These are phyloP conservation scores for Ramularia collo-cygni DNA, from an alignment of 2,329 filamentous ascomycete species.

Conservation along the genomic window DNA sequence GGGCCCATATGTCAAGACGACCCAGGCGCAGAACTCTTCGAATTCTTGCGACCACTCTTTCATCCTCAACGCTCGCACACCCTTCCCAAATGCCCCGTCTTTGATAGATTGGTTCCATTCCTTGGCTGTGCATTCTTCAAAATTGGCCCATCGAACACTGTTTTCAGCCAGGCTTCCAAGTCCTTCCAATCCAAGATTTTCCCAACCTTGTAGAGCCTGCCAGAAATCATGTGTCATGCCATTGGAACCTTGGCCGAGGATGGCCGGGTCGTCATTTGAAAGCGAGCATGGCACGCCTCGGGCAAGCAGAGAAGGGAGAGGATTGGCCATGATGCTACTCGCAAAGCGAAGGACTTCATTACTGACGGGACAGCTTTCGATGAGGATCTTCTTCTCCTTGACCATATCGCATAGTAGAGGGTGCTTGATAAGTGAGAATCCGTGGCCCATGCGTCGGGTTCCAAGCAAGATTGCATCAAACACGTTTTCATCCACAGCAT, in stretches of 20 bases:
- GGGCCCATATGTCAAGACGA: slow-evolving; percentile 62
- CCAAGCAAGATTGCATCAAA: slow-evolving; percentile 85
- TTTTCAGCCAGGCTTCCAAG: slow-evolving; percentile 86
- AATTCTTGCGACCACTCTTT: slow-evolving; percentile 74
- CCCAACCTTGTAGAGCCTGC: slow-evolving; percentile 85
- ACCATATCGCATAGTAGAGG: slow-evolving; percentile 82
- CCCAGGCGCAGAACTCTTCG: slow-evolving; percentile 87
- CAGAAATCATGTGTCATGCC: slow-evolving; percentile 91
- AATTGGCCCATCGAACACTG: slow-evolving; percentile 81
- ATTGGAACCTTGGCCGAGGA: slow-evolving; percentile 73
- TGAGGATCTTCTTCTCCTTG: slow-evolving; percentile 76
- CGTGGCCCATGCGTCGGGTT: slow-evolving; percentile 82
- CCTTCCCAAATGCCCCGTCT: slow-evolving; percentile 64
- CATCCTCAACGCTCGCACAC: slow-evolving; percentile 64
- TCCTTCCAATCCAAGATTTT: slow-evolving; percentile 82
- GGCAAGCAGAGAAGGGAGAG: slow-evolving; percentile 75
- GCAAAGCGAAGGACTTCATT: slow-evolving; percentile 82
- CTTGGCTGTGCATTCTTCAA: slow-evolving; percentile 66
- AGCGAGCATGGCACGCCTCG: slow-evolving; percentile 77
- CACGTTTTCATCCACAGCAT: slow-evolving; percentile 71
- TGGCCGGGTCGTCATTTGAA: slow-evolving; percentile 85
- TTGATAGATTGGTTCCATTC: slow-evolving; percentile 69
- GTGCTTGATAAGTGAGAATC: slow-evolving; percentile 83
- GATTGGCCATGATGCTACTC: slow-evolving; percentile 67
- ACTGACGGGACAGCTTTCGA: slow-evolving; percentile 86